Conservation (phyloP, 805 yeast species). For the Kazachstania taianensis region DNA sequence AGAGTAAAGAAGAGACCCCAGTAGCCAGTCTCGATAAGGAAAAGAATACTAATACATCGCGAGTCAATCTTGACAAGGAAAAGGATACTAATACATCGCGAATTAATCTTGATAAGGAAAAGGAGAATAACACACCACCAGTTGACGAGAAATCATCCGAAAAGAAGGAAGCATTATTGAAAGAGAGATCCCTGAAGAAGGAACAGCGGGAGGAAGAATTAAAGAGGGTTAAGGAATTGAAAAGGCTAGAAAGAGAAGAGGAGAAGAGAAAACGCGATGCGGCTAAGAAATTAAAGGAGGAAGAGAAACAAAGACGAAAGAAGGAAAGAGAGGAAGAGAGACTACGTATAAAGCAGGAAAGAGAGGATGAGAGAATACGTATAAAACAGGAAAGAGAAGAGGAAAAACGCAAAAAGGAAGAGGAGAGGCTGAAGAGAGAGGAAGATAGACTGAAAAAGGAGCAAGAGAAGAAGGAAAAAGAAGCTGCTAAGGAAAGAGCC, state of each 20-base stretch:
- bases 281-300: conserved; percentile 28
- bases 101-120: neutral
- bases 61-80: neutral
- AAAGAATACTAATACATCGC: neutral
- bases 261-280: conserved; percentile 21
- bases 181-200: conserved; percentile 8
- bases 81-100: neutral
- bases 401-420: conserved; percentile 14
- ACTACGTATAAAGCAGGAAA: conserved; percentile 29
- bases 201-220: conserved; percentile 10
- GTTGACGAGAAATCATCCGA: neutral
- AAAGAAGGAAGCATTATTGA: neutral
- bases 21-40: neutral
- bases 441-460: conserved; percentile 19
- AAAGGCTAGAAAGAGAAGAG: conserved; percentile 12
- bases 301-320: conserved; percentile 20
- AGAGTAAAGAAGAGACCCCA: neutral
- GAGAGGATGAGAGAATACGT: conserved; percentile 23
- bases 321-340: conserved; percentile 18
- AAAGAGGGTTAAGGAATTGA: conserved; percentile 8
- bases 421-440: conserved; percentile 14
- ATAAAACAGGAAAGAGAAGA: conserved; percentile 17
- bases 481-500: conserved; percentile 29
- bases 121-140: neutral
- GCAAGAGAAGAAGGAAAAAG: conserved; percentile 21